Conservation (phyloP, 192 early-diverging fungal species). For the Coemansia sp. region DNA sequence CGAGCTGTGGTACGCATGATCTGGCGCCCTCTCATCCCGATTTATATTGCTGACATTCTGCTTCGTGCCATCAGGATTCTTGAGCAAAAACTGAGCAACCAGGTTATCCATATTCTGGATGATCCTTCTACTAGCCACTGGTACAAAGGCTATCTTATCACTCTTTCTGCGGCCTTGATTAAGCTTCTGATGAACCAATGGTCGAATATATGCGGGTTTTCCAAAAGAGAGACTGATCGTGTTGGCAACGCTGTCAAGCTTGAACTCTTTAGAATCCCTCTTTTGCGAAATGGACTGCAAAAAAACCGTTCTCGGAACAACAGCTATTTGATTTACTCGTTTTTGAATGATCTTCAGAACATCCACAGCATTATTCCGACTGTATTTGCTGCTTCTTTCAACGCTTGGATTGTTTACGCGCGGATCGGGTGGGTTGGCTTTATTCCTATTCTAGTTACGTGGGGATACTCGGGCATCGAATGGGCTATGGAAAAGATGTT, state of each 20-base stretch:
- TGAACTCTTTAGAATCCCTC: constrained; percentile 35
- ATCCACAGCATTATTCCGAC: background rate
- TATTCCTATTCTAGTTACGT: constrained; percentile 16
- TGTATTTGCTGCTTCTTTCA: background rate
- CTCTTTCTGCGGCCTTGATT: constrained; percentile 6
- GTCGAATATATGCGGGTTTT: background rate
- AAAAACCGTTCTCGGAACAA: background rate
- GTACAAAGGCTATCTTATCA: constrained; percentile 26
- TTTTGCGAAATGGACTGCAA: constrained; percentile 12
- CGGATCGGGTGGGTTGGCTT: constrained; percentile 26
- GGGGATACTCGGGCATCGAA: background rate
- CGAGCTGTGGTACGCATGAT: constrained; percentile 38
- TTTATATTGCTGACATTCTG: constrained; percentile 19
- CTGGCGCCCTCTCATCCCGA: constrained; percentile 43
- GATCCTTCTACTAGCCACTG: constrained; percentile 13
- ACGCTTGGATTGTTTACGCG: constrained; percentile 18
- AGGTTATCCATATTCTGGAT: constrained; percentile 28
- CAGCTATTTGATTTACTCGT: background rate
- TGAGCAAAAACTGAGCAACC: constrained; percentile 5
- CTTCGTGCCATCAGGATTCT: constrained; percentile 1
- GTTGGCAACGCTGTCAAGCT: constrained; percentile 19
- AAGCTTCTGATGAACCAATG: constrained; percentile 3
- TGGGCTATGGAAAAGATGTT: constrained; percentile 8
- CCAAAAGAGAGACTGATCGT: constrained; percentile 6
- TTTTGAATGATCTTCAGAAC: constrained; percentile 5